These are phyloP conservation scores for Gamsiella multidivaricata DNA, from an alignment of 192 early-diverging fungal genomes.

Conservation along the genomic window DNA sequence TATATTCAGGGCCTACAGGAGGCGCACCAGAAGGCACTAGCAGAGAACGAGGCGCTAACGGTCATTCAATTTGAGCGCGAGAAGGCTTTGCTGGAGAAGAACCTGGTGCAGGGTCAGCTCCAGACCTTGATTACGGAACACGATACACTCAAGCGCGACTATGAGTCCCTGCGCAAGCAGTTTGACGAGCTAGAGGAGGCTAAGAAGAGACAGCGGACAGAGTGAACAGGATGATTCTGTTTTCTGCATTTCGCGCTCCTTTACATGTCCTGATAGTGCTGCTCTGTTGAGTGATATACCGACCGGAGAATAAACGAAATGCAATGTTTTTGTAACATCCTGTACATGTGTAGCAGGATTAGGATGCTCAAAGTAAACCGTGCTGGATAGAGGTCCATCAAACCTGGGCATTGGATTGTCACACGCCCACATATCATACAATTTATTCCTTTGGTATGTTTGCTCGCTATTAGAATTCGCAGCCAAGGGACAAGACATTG, in stretches of 20 bases:
- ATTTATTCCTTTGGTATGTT: too few species aligned
- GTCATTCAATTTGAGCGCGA: slow-evolving; percentile 19
- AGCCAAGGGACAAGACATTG: slow-evolving; percentile 51
- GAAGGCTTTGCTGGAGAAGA: slow-evolving; percentile 19
- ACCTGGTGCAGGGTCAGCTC: slow-evolving; percentile 11
- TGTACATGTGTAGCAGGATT: too few species aligned
- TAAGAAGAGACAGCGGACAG: slow-evolving; percentile 45
- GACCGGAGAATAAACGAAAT: too few species aligned
- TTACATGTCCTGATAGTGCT: too few species aligned
- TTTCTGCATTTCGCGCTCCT: too few species aligned
- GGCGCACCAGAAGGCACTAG: slow-evolving; percentile 25
- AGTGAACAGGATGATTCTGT: too few species aligned
- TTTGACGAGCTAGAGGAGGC: slow-evolving; percentile 46
- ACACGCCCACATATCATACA: too few species aligned
- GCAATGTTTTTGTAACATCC: too few species aligned
- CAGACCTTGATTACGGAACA: slow-evolving; percentile 19
- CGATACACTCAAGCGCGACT: slow-evolving; percentile 26
- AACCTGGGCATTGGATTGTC: too few species aligned
- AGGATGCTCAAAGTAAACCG: too few species aligned
- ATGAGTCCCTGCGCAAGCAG: slow-evolving; percentile 60
- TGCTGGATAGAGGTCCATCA: too few species aligned
- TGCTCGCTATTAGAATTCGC: slow-evolving; percentile 28
- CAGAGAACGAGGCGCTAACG: slow-evolving; percentile 1
- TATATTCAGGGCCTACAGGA: slow-evolving; percentile 67
- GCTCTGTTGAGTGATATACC: too few species aligned